Percentiles rank a stretch among this genome's conserved stretches.
phyloP scores from a whole-genome alignment of 2,329 filamentous ascomycete species.

The Cryphonectria parasitica region DNA sequence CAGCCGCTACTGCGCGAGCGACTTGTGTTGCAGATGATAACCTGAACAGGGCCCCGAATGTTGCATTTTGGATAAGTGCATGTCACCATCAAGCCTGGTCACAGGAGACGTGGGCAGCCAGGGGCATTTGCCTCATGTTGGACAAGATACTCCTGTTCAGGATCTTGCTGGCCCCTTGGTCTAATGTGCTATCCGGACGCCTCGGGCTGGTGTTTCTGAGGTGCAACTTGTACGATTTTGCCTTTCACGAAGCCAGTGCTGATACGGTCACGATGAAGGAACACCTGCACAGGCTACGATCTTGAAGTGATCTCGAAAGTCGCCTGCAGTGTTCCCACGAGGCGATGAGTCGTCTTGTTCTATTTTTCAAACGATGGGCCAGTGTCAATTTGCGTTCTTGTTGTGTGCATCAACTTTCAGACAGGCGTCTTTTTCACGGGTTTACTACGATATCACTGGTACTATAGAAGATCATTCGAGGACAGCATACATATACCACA shows the following conservation, averaged over 20 bases:
- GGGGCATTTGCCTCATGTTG: constrained; percentile 31
- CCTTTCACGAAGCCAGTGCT: constrained; percentile 8
- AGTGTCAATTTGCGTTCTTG: not conserved
- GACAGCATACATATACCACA: constrained; percentile 31
- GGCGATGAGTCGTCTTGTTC: constrained; percentile 4
- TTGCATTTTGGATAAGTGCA: constrained; percentile 29
- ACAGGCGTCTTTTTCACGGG: constrained; percentile 5
- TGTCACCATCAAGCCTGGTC: constrained; percentile 3
- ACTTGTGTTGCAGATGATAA: not conserved
- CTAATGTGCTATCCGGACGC: constrained; percentile 26
- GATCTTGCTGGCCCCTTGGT: constrained; percentile 25
- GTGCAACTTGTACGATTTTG: constrained; percentile 26
- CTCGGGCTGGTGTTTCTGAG: constrained; percentile 19
- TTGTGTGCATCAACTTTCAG: constrained; percentile 11
- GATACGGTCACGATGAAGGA: not conserved
- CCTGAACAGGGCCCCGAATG: constrained; percentile 2
- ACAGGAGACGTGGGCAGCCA: not conserved
- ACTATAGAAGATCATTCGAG: constrained; percentile 28
- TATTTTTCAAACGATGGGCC: not conserved
- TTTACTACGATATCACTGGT: constrained; percentile 18
- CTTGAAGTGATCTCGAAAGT: constrained; percentile 11
- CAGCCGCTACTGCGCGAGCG: not conserved
- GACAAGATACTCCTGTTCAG: constrained; percentile 32
- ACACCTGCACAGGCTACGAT: constrained; percentile 1
- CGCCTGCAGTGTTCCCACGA: constrained; percentile 12